A percentile compares a stretch with the other conserved stretches of the same genome.
Conservation (phyloP, 1,139 yeast genomes). For the Pichiaceae sp. region DNA sequence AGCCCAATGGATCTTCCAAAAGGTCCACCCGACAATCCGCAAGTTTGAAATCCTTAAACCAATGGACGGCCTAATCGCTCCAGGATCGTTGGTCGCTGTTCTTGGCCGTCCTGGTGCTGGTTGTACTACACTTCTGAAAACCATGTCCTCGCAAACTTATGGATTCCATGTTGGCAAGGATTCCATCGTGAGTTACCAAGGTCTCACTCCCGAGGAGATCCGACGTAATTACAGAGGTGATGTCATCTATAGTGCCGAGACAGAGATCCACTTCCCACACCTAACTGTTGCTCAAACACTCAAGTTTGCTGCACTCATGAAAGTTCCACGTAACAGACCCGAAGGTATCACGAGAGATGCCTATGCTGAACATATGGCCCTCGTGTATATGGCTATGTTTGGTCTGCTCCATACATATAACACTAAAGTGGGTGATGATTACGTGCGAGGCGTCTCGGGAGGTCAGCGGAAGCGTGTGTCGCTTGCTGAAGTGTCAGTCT, state of each 20-base stretch:
- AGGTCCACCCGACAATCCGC: slow-evolving; percentile 8
- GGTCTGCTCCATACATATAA: slow-evolving; percentile 39
- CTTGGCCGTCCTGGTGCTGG: slow-evolving; percentile 83
- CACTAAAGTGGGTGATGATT: slow-evolving; percentile 25
- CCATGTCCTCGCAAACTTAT: slow-evolving; percentile 61
- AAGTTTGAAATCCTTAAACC: slow-evolving; percentile 51
- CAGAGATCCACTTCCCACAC: slow-evolving; percentile 65
- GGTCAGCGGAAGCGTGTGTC: slow-evolving; percentile 40
- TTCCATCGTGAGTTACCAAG: slow-evolving; percentile 35
- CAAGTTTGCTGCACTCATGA: slow-evolving; percentile 52
- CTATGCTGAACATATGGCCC: slow-evolving; percentile 53
- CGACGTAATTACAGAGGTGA: slow-evolving; percentile 51
- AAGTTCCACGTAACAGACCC: slow-evolving; percentile 60
- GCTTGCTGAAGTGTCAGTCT: slow-evolving; percentile 33
- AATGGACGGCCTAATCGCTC: slow-evolving; percentile 58
- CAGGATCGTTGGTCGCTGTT: slow-evolving; percentile 72
- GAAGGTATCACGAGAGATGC: slow-evolving; percentile 50
- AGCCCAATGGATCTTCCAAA: slow-evolving; percentile 7
- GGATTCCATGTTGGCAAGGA: slow-evolving; percentile 55
- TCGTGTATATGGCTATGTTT: slow-evolving; percentile 64
- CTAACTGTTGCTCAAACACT: slow-evolving; percentile 65
- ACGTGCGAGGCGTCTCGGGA: slow-evolving; percentile 32
- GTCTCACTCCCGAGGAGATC: slow-evolving; percentile 39
- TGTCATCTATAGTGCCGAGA: slow-evolving; percentile 62
- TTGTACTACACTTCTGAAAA: slow-evolving; percentile 66